Percentiles rank a stretch among this genome's conserved stretches.
These are phyloP conservation scores for Alternaria panax DNA, from an alignment of 2,329 filamentous ascomycete species.

Conservation along the genomic window DNA sequence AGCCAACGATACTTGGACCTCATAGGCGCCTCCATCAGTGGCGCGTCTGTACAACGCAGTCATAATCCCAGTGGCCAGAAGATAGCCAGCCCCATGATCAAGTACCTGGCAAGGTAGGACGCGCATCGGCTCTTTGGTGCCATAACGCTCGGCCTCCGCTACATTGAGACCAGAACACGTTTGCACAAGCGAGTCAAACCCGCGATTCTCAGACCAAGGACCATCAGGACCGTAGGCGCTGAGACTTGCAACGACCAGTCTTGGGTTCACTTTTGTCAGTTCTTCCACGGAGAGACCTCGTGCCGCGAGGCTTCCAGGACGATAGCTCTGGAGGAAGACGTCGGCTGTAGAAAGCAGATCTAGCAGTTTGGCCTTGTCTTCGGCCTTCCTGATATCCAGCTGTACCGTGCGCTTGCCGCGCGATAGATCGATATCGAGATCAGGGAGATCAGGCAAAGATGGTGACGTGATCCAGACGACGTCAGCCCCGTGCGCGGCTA, in stretches of 20 bases:
- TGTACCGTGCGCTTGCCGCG: conserved; percentile 58
- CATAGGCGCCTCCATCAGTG: conserved; percentile 57
- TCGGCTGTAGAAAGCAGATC: conserved; percentile 59
- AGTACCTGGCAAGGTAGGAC: conserved; percentile 63
- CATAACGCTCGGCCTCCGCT: conserved; percentile 60
- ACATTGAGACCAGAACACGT: conserved; percentile 64
- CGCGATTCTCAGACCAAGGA: conserved; percentile 57
- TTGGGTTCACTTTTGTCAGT: conserved; percentile 52
- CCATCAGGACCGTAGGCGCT: conserved; percentile 62
- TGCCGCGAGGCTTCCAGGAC: conserved; percentile 57
- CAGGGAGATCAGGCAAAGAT: conserved; percentile 52
- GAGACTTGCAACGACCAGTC: conserved; percentile 60
- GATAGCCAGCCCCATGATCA: conserved; percentile 64
- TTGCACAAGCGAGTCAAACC: conserved; percentile 65
- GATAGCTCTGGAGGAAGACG: conserved; percentile 63
- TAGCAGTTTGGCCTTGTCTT: conserved; percentile 52
- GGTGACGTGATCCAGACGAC: conserved; percentile 58
- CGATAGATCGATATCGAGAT: conserved; percentile 53
- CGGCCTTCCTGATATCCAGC: conserved; percentile 57
- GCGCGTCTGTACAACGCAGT: conserved; percentile 60
- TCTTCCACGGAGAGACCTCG: conserved; percentile 53
- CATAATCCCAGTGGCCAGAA: conserved; percentile 62
- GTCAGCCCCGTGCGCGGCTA: conserved; percentile 57
- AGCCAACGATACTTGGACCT: conserved; percentile 64
- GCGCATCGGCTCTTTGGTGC: conserved; percentile 50